Conservation (phyloP, 2,329 filamentous ascomycete species). For the Thelonectria discophora region DNA sequence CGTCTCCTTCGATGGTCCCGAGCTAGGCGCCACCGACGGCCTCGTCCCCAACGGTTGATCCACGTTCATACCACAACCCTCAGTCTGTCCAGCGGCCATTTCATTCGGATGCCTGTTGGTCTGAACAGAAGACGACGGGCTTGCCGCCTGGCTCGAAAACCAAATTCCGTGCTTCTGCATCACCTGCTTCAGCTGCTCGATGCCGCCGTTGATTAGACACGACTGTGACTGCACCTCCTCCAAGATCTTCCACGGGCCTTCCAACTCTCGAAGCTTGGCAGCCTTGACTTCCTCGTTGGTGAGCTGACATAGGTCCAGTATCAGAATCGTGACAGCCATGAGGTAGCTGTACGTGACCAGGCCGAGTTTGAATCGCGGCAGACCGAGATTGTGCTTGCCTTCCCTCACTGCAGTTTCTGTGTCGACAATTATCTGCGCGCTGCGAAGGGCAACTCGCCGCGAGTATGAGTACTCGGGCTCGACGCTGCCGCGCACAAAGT, state of each 20-base stretch:
- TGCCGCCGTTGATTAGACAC: constrained; percentile 39
- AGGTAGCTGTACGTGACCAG: constrained; percentile 48
- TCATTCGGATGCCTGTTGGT: neutral
- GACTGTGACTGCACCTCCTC: constrained; percentile 44
- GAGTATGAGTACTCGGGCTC: constrained; percentile 47
- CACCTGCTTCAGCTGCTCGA: constrained; percentile 44
- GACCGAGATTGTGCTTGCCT: constrained; percentile 38
- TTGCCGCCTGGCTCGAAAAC: constrained; percentile 12
- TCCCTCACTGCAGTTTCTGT: constrained; percentile 41
- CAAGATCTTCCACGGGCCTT: constrained; percentile 45
- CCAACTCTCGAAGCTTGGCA: constrained; percentile 39
- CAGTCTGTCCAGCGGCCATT: too few species aligned
- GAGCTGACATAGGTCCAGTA: constrained; percentile 46
- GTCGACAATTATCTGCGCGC: constrained; percentile 45
- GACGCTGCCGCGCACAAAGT: constrained; percentile 46
- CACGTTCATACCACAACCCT: neutral
- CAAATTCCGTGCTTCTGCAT: constrained; percentile 45
- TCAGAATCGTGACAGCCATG: constrained; percentile 46
- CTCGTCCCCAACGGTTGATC: neutral
- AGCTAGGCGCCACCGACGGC: neutral
- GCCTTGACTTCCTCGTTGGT: constrained; percentile 35
- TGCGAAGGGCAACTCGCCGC: constrained; percentile 44
- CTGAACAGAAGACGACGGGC: neutral
- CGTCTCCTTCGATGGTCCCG: neutral
- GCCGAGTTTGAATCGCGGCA: constrained; percentile 41